Evolutionary conservation across 805 yeast genomes (phyloP).

Genomic region (Saccharomycopsis schoenii): DNA sequence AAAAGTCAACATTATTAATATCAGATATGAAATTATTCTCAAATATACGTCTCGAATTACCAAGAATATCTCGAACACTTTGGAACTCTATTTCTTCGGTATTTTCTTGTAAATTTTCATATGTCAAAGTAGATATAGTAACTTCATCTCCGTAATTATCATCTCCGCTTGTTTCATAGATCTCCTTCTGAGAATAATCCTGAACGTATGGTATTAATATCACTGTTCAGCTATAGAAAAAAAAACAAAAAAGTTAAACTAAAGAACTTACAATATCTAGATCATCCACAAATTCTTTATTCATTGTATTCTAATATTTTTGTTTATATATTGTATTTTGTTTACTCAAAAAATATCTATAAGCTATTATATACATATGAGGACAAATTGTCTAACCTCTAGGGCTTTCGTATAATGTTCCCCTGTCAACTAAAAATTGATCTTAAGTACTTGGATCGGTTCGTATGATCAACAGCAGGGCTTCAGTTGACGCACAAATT

Average conservation of each 20-base stretch:
- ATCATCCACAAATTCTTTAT: not conserved
- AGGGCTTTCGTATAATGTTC: too few relatives aligned
- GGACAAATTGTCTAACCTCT: too few relatives aligned
- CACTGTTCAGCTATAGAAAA: not conserved
- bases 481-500: too few relatives aligned
- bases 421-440: too few relatives aligned
- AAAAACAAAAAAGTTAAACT: not conserved
- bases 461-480: too few relatives aligned
- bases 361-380: not conserved
- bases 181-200: slow-evolving; percentile 11
- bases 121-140: not conserved
- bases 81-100: slow-evolving; percentile 5
- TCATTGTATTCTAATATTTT: not conserved
- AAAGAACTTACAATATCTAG: not conserved
- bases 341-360: too few relatives aligned
- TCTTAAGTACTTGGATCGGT: too few relatives aligned
- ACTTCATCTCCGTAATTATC: not conserved
- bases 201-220: not conserved
- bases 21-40: slow-evolving; percentile 1
- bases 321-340: too few relatives aligned
- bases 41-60: slow-evolving; percentile 3
- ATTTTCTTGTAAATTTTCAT: not conserved
- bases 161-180: slow-evolving; percentile 17
- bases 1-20: slow-evolving; percentile 10
- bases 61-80: slow-evolving; percentile 2